These are phyloP conservation scores for Tolypocladium tundrense DNA, from an alignment of 2,329 filamentous ascomycete species.

Conservation along the genomic window DNA sequence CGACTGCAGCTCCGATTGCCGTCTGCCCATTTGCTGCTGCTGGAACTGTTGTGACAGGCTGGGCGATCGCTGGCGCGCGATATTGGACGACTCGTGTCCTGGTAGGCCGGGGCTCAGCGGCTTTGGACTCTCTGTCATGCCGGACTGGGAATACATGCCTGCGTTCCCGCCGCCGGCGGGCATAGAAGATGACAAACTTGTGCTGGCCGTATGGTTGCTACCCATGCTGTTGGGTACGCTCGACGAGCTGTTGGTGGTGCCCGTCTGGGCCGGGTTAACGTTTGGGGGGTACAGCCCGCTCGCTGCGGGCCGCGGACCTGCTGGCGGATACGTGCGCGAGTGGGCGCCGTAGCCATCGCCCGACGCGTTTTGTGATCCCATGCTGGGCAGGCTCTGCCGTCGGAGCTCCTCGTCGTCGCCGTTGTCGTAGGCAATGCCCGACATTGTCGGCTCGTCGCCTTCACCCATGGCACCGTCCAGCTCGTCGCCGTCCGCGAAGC, in stretches of 20 bases:
- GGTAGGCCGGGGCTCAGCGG: constrained; percentile 59
- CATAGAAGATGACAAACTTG: constrained; percentile 35
- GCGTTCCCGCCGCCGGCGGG: constrained; percentile 35
- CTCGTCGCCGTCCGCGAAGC: constrained; percentile 72
- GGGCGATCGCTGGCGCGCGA: constrained; percentile 52
- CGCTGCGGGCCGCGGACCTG: constrained; percentile 40
- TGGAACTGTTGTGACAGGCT: constrained; percentile 55
- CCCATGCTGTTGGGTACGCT: constrained; percentile 32
- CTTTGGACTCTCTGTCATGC: constrained; percentile 80
- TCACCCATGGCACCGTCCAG: constrained; percentile 40
- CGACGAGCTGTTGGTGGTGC: constrained; percentile 44
- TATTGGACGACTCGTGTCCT: constrained; percentile 39
- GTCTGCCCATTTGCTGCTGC: constrained; percentile 48
- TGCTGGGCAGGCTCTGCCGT: constrained; percentile 61
- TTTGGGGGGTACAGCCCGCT: constrained; percentile 54
- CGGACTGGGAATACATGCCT: constrained; percentile 59
- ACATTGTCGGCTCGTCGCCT: constrained; percentile 46
- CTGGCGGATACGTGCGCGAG: constrained; percentile 70
- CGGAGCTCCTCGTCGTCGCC: constrained; percentile 54
- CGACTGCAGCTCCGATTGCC: constrained; percentile 43
- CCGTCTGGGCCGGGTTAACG: constrained; percentile 39
- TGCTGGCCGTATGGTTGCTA: constrained; percentile 35
- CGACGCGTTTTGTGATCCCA: constrained; percentile 61
- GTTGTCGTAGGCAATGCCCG: constrained; percentile 45
- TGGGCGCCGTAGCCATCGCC: constrained; percentile 47